Evolutionary conservation across 1,284 basidiomycete genomes (phyloP), one percentile per base, ranked within the genome.

Genomic region (Mrakiaceae sp.): DNA sequence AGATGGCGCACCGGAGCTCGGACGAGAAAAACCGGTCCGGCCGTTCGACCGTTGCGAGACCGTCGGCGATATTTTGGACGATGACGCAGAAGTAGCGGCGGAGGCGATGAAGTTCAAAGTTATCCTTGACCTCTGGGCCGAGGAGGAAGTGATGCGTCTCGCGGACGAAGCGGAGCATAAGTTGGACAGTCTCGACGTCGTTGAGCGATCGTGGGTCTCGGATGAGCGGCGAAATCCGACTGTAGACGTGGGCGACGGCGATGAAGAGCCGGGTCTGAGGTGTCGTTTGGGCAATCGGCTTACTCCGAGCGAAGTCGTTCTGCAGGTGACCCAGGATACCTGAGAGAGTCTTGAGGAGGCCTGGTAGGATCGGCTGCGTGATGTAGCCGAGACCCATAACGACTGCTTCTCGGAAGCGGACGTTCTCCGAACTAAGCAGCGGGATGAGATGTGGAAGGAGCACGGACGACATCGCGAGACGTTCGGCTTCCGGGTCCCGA

Each of bases 51-150:
- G 82, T 82, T 5, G 85, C 84, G 14, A 91, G 77, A 11, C 84
- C 86, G 67, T 90, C 87, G 68, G 93, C 92, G 6, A 96, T 80
- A 63, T 87, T 83, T 74, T 94, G 89, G 3, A 95, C 84, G 0
- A 89, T 85, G 27, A 89, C 88, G 71, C 90, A 95, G 74, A 96
- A 95, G 73, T 88, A 93, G 16, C 90, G 84, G 6, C 93, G 85
- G 12, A 96, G 78, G 12, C 85, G 83, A 69, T 95, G 89, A 52
- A 93, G 77, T 7, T 89, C 84, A 73, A 84, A 86, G 70, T 88
- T 87, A 60, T 90, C 85, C 43, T 86, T 82, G 69, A 86, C 83
- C 55, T 90, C 85, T 0, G 83, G 78, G 8, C 85, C 82, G 4
- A 83, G 83, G 8, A 97, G 79, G 72, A 90, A 90, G 0, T 81